These are phyloP conservation scores for Axilococcus clingmanii DNA, from an alignment of 139 green algal genomes.

Conservation along the genomic window DNA sequence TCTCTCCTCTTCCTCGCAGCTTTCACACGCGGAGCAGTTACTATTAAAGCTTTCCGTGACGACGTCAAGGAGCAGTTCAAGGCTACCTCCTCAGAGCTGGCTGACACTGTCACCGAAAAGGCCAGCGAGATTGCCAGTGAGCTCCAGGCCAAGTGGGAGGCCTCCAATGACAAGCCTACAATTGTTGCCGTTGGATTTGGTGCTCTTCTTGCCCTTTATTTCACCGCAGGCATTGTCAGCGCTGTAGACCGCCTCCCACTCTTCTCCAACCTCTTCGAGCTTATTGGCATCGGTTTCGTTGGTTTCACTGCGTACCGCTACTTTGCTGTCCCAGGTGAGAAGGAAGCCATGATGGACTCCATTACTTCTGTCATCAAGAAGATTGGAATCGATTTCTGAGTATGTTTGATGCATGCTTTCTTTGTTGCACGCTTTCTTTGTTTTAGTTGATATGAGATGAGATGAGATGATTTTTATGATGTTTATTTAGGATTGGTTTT, in stretches of 20 bases:
- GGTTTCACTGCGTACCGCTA: conserved; percentile 22
- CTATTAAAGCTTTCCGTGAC: conserved; percentile 7
- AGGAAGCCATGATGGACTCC: neutral
- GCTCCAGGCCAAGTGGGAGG: conserved; percentile 22
- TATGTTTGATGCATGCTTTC: too few relatives aligned
- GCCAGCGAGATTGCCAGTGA: neutral
- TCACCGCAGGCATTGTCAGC: conserved; percentile 10
- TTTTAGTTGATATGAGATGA: too few relatives aligned
- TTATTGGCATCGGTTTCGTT: conserved; percentile 21
- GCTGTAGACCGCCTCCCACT: conserved; percentile 22
- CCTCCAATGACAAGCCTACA: conserved; percentile 26
- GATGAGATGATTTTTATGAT: too few relatives aligned
- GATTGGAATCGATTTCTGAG: conserved; percentile 5
- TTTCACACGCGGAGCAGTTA: neutral
- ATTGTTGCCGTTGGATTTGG: conserved; percentile 17
- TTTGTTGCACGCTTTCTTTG: too few relatives aligned
- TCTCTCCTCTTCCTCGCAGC: neutral
- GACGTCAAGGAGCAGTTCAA: conserved; percentile 8
- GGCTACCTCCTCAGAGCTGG: conserved; percentile 1
- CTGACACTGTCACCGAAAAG: neutral
- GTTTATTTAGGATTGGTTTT: too few relatives aligned
- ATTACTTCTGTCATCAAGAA: conserved; percentile 5
- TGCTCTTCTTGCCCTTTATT: conserved; percentile 20
- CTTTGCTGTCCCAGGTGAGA: conserved; percentile 9
- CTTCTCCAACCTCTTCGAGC: conserved; percentile 24